Conservation (phyloP, 495 filamentous ascomycete species). For the Pyrenopolyporus hunteri region DNA sequence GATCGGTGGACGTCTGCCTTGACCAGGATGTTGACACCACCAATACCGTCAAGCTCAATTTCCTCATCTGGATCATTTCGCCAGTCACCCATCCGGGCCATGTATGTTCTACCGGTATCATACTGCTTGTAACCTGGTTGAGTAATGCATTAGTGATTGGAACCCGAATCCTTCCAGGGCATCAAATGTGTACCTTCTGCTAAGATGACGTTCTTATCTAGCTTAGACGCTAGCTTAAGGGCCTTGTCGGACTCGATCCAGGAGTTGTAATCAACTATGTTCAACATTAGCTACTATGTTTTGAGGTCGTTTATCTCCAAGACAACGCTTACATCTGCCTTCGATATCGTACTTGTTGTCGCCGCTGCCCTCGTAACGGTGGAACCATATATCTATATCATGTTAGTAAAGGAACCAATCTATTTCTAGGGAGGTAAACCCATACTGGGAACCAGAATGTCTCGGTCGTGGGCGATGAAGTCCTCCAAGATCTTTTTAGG, state of each 20-base stretch:
- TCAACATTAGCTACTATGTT: background rate
- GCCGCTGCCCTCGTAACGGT: slow-evolving; percentile 77
- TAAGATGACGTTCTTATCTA: slow-evolving; percentile 80
- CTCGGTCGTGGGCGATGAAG: slow-evolving; percentile 89
- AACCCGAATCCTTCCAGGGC: background rate
- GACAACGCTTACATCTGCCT: slow-evolving; percentile 76
- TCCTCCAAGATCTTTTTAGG: slow-evolving; percentile 89
- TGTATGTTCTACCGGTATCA: slow-evolving; percentile 83
- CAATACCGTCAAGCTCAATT: slow-evolving; percentile 91
- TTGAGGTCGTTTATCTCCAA: background rate
- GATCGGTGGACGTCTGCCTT: slow-evolving; percentile 97
- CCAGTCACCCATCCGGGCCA: slow-evolving; percentile 90
- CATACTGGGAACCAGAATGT: slow-evolving; percentile 95
- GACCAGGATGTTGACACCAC: slow-evolving; percentile 95
- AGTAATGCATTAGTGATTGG: slow-evolving; percentile 12
- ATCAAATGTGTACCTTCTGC: slow-evolving; percentile 70
- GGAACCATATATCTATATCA: slow-evolving; percentile 91
- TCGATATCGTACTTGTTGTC: slow-evolving; percentile 89
- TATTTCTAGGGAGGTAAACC: slow-evolving; percentile 1
- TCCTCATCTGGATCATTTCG: slow-evolving; percentile 87
- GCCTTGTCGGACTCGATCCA: slow-evolving; percentile 94
- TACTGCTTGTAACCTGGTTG: slow-evolving; percentile 88
- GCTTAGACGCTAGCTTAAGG: slow-evolving; percentile 69
- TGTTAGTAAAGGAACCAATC: slow-evolving; percentile 38
- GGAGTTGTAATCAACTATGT: slow-evolving; percentile 94